Evolutionary conservation across 306 rosid species (phyloP).

Genomic region (Spatholobus suberectus): DNA sequence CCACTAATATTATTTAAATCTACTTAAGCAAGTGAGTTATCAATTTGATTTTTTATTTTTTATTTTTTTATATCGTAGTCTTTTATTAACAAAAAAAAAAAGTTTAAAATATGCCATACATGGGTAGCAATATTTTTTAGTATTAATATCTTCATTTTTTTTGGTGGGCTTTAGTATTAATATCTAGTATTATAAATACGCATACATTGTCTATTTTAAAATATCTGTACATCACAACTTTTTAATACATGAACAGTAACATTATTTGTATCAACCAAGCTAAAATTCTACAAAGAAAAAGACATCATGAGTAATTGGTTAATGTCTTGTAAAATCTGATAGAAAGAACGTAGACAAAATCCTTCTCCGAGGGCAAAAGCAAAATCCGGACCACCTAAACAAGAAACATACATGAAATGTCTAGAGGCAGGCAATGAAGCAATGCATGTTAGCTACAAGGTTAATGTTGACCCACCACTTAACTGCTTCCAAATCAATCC

Average conservation of each 20-base stretch:
- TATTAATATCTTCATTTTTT: not conserved
- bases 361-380: conserved; percentile 16
- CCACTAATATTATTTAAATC: too few relatives aligned
- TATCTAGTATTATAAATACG: not conserved
- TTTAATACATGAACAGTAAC: not conserved
- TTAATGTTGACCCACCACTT: conserved; percentile 44
- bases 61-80: too few relatives aligned
- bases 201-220: not conserved
- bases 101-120: not conserved
- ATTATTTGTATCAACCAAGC: not conserved
- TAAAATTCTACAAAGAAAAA: not conserved
- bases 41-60: too few relatives aligned
- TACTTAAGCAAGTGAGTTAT: too few relatives aligned
- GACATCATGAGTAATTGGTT: not conserved
- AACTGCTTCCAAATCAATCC: conserved; percentile 39
- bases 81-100: too few relatives aligned
- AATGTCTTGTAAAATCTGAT: not conserved
- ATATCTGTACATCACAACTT: not conserved
- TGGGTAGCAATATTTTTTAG: not conserved
- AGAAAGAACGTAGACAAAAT: conserved; percentile 28
- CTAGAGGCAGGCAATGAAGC: conserved; percentile 38
- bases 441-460: conserved; percentile 43
- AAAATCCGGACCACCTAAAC: conserved; percentile 37
- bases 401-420: conserved; percentile 37
- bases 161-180: not conserved